Conservation (phyloP, 805 yeast genomes). For the Pichia californica region DNA sequence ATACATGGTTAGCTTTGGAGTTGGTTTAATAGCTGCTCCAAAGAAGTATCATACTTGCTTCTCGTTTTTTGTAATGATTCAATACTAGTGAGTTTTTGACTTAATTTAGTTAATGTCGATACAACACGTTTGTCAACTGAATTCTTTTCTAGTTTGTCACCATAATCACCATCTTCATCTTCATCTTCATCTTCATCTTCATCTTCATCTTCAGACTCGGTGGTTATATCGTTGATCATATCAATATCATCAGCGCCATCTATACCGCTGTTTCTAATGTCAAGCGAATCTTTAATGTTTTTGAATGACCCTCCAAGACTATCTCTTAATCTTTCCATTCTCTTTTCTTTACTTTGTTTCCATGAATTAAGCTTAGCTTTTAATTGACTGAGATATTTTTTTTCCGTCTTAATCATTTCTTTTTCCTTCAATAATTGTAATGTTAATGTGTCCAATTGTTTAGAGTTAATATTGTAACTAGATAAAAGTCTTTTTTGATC, state of each 20-base stretch:
- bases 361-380: slow-evolving; percentile 13
- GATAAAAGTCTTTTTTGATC: slow-evolving; percentile 19
- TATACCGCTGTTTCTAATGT: slow-evolving; percentile 1
- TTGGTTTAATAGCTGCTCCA: not conserved
- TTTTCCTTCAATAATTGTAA: slow-evolving; percentile 20
- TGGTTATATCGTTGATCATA: slow-evolving; percentile 2
- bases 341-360: slow-evolving; percentile 12
- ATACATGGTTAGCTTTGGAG: not conserved
- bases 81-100: not conserved
- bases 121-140: too few relatives aligned
- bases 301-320: slow-evolving; percentile 4
- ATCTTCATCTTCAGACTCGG: not conserved
- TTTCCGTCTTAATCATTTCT: slow-evolving; percentile 16
- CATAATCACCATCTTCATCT: not conserved
- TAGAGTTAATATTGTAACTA: slow-evolving; percentile 23
- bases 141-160: too few relatives aligned
- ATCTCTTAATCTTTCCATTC: slow-evolving; percentile 10
- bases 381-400: slow-evolving; percentile 17
- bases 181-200: slow-evolving; percentile 8
- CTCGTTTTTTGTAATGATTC: not conserved
- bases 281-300: not conserved
- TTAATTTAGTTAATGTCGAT: not conserved
- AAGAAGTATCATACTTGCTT: not conserved
- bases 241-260: slow-evolving; percentile 1
- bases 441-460: slow-evolving; percentile 22